Base-by-base conservation (phyloP, 352 stramenopile species). In the Pythium scleroteichum region DNA sequence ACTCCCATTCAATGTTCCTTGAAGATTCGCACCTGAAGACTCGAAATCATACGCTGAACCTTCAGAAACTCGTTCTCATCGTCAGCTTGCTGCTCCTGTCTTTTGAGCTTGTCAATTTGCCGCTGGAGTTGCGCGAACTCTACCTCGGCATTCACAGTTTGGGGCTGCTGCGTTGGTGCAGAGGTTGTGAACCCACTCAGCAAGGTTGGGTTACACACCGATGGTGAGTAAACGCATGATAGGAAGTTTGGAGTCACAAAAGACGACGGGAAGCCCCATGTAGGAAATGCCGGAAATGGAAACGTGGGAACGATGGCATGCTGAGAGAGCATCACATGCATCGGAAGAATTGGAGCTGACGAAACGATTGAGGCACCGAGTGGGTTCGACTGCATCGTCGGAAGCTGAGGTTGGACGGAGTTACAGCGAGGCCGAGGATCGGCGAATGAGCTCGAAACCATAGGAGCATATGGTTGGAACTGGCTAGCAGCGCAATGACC, bases 21-120 rank as follows among this genome's bases (percentile, higher is more conserved):
- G 7, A 12, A 52, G 6, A 14, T 2, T 51, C 55, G 17, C 42
- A 70, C 63, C 46, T 72, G 17, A 16, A 66, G 49, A 41, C 35
- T 42, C 6, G 53, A 44, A 42, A 66, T 17, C 20, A 62, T 16
- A 49, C 79, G 75, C 62, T 88, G 76, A 2, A 88, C 26, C 20
- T 53, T 71, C n/a, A 52, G 69, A 24, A 88, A 66, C 22, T 62
- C 73, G 17, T 55, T 50, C 26, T 72, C 61, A 0, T 75, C 59
- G 4, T 72, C 72, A 22, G 42, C 39, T 53, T 59, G 20, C 8
- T 56, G 38, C 35, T 61, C 20, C 9, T 49, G 29, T 19, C 22
- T 27, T 29, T 41, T 53, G 13, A 62, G 27, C 7, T 2, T 7
- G 12, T 63, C 49, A 17, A 69, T 53, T 16, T 64, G 24, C 1